These are phyloP conservation scores for Guyanaporus albipodus DNA, from an alignment of 768 basidiomycete species.

Conservation along the genomic window DNA sequence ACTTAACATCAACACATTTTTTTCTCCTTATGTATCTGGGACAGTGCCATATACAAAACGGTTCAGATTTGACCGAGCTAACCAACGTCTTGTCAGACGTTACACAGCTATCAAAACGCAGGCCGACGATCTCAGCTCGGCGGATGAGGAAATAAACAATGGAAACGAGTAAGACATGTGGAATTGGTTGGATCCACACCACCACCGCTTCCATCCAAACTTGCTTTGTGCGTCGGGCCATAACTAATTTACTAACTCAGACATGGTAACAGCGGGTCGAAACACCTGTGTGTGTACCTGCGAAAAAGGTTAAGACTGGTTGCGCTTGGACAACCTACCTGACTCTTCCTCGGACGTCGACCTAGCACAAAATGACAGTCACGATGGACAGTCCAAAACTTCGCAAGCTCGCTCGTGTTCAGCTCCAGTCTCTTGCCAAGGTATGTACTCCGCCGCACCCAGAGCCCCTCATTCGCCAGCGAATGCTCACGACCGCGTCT, in stretches of 20 bases:
- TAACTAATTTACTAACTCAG: not conserved
- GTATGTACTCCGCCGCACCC: constrained; percentile 1
- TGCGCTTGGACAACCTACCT: no score
- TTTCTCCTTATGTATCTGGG: not conserved
- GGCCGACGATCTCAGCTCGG: no score
- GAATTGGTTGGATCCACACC: no score
- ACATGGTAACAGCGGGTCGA: not conserved
- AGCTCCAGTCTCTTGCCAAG: constrained; percentile 27
- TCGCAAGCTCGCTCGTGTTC: constrained; percentile 15
- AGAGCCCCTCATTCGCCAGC: not conserved
- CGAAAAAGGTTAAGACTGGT: no score
- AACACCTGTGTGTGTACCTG: not conserved
- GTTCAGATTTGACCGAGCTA: no score
- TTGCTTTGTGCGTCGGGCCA: not conserved
- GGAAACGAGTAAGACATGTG: no score
- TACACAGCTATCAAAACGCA: no score
- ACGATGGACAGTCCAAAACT: constrained; percentile 19
- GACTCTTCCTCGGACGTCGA: not conserved
- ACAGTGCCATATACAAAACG: not conserved
- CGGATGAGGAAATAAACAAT: no score
- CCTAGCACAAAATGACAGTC: not conserved
- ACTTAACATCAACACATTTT: not conserved
- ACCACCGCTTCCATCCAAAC: no score
- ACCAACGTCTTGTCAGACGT: no score
- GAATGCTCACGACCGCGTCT: not conserved